phyloP scores from a whole-genome alignment of 2,329 filamentous ascomycete species.

The Madurella fahalii region DNA sequence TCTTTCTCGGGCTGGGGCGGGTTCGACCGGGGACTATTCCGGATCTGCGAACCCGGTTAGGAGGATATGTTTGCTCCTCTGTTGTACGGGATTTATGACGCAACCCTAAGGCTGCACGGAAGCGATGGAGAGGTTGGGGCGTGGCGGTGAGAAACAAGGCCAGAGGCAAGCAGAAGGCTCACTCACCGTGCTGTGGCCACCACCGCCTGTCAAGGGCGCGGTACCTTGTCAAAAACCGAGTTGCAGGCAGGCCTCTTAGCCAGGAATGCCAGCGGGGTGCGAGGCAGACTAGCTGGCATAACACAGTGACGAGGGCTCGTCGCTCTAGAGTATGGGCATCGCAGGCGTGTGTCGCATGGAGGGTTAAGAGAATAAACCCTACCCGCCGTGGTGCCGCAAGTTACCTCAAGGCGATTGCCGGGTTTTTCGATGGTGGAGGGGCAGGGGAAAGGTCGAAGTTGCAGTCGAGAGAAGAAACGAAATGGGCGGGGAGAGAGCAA shows the following conservation, averaged over 20 bases:
- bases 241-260: not conserved
- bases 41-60: not conserved
- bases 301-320: not conserved
- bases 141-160: slow-evolving; percentile 3
- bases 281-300: not conserved
- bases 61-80: not conserved
- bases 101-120: not conserved
- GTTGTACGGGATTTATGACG: too few relatives aligned
- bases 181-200: slow-evolving; percentile 11
- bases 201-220: slow-evolving; percentile 5
- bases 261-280: not conserved
- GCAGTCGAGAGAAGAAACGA: not conserved
- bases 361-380: not conserved
- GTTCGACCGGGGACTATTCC: not conserved
- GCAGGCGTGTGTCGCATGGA: not conserved
- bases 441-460: not conserved
- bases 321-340: not conserved
- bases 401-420: not conserved
- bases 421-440: not conserved
- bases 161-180: not conserved
- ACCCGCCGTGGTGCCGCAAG: not conserved
- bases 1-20: slow-evolving; percentile 3
- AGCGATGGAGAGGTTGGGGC: not conserved
- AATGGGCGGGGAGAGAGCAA: not conserved
- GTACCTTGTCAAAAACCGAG: not conserved